Evolutionary conservation across 306 rosid genomes (phyloP), one percentile per base, ranked within the genome.

Genomic region (Begonia fuchsioides): DNA sequence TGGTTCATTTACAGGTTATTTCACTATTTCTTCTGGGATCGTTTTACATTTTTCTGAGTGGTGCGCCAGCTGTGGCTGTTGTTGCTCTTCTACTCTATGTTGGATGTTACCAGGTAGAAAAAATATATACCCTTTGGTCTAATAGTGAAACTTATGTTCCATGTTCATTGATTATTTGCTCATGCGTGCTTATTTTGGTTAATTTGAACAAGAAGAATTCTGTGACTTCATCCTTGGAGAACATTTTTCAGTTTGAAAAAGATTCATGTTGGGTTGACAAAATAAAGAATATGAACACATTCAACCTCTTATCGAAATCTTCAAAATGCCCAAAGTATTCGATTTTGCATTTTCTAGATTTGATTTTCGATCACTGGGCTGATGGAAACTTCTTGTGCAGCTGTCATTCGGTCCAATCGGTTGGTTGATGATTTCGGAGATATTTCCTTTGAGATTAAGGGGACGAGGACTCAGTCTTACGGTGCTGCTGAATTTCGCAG

Each of bases 361-460:
- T 46, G 44, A 40, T 40, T 40, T 40, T 10, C 13, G 11, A 1
- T 40, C 32, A 20, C 5, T 2, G 8, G 7, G 10, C 14, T 11
- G 12, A 45, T 19, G 50, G 43, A 45, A 14, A 59, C 57, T 56
- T 39, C 13, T 40, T 19, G 57, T 72, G 77, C 87, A 90, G 98
- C 14, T 90, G 47, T 90, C 98, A 47, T 90, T 82, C 63, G 98
- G 98, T 63, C 98, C 98, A 51, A 90, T 90, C 47, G 94, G 98
- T 32, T 90, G 98, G 98, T 78, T 90, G 51, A 79, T 90, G 98
- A 82, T 90, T 69, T 81, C 98, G 13, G 98, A 90, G 74, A 15
- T 90, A 38, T 90, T 90, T 55, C 98, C 98, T 14, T 68, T 90
- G 64, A 79, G 98, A 17, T 47, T 75, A 17, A 73, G 98, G 75